Evolutionary conservation across 345 rosid genomes (phyloP), one percentile per base, ranked within the genome.

Genomic region (Salix caprea): DNA sequence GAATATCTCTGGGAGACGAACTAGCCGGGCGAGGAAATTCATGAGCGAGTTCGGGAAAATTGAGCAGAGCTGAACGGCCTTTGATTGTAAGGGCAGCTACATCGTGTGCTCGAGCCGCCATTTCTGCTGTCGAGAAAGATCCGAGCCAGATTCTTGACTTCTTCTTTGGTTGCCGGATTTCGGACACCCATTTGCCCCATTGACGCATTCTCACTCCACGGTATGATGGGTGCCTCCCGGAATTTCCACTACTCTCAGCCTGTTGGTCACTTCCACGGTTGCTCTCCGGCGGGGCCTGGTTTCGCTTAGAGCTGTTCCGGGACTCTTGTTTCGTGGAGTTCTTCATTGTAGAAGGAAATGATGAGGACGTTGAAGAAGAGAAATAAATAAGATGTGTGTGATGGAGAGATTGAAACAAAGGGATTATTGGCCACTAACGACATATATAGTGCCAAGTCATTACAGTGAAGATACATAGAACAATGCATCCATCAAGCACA

Each of bases 171-270:
- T 94, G 93, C 64, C 98, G 83, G 64, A 92, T 94, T 76, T 94
- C 98, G 0, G 97, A 92, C 58, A 94, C 98, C 98, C 97, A 94
- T 85, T 90, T 92, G 1, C 98, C 98, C 98, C 97, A 92, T 84
- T 90, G 97, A 69, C 98, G 86, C 93, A 82, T 91, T 76, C 98
- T 87, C 1, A 94, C 98, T 30, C 97, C 98, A 8, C 91, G 85
- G 74, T 88, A 94, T 16, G 78, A 88, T 1, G 87, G 90, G 65
- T 88, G 89, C 60, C 83, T 83, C 9, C 79, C 74, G 1, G 76
- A 79, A 24, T 72, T 62, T 74, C 70, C 74, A 0, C 34, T n/a
- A n/a, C 52, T 74, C 70, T 73, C 72, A 2, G 37, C 54, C 50
- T 80, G 75, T n/a, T 71, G 80, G 40, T 48, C 76, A 26, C 60